Percentiles rank a stretch among this genome's conserved stretches.
Conservation (phyloP, 805 yeast species). For the Candida lessepsii region DNA sequence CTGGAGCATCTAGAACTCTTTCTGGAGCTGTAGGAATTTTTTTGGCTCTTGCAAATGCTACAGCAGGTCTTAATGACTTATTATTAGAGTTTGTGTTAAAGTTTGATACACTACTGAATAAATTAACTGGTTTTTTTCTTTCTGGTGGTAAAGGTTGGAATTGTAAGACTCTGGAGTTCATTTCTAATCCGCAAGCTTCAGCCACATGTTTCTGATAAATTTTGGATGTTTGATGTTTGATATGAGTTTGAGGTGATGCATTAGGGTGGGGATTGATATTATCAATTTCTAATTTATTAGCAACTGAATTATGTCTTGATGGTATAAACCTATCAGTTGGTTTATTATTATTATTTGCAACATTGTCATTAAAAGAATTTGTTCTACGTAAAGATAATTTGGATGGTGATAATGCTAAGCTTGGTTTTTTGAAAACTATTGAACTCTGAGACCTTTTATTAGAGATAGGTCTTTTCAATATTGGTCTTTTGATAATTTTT, state of each 20-base stretch:
- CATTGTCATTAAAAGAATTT: constrained; percentile 33
- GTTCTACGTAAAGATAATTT: constrained; percentile 31
- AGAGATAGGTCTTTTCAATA: constrained; percentile 21
- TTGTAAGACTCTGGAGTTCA: constrained; percentile 78
- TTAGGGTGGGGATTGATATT: constrained; percentile 39
- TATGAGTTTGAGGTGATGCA: constrained; percentile 54
- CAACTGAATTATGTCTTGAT: constrained; percentile 39
- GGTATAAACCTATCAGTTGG: constrained; percentile 44
- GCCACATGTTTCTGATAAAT: constrained; percentile 82
- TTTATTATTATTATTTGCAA: constrained; percentile 23
- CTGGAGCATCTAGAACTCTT: constrained; percentile 94
- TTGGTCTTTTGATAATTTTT: constrained; percentile 13
- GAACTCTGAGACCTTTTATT: constrained; percentile 28
- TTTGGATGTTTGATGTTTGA: constrained; percentile 51
- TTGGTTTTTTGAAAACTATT: constrained; percentile 17
- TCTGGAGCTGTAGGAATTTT: constrained; percentile 86
- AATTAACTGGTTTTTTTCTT: constrained; percentile 34
- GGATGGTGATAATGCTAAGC: constrained; percentile 21
- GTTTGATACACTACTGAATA: constrained; percentile 27
- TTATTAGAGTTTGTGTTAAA: constrained; percentile 15
- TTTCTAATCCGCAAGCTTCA: constrained; percentile 87
- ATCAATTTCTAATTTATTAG: constrained; percentile 34
- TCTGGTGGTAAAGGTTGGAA: constrained; percentile 88
- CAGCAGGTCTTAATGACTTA: constrained; percentile 42
- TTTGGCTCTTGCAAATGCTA: constrained; percentile 67